Base-by-base conservation (phyloP, 2,329 filamentous ascomycete genomes). In the Ophiostoma sp. region DNA sequence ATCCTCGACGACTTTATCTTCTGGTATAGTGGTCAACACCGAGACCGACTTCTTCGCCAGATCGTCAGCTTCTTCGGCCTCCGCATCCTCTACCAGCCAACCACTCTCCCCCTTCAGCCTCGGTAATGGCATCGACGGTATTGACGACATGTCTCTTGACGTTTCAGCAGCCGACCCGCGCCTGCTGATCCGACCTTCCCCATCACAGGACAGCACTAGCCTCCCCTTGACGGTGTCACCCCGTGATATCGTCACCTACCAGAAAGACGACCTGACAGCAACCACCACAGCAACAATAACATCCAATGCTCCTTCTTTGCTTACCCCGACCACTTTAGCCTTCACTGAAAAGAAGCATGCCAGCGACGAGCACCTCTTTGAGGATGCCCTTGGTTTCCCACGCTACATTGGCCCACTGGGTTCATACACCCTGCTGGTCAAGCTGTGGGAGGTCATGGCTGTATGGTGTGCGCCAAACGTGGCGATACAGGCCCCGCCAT, bases 341-440 rank as follows among this genome's bases (percentile, higher is more conserved):
- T 38, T 12, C 11, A 7, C 49, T 27, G 42, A 16, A 47, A 62
- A 40, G 70, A 69, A 69, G 65, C 65, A 45, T 1, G 45, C 42
- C 4, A 5, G 44, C 45, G 70, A 68, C 18, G 70, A 70, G 63
- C 62, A 7, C 6, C 63, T 72, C 6, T 72, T 70, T 27, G 70
- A 71, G 16, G 70, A 72, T 47, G 44, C 65, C 3, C 66, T 70
- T 55, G 71, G 71, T 5, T 40, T 60, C 8, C 67, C 71, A 9
- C 71, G 71, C 4, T 70, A 70, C 58, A 70, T 72, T 41, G 72
- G 72, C 12, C 69, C 71, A 5, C 64, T 68, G 3, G 70, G 72
- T 7, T 71, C 72, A 18, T 71, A 72, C 40, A 64, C 69, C 38
- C 65, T 73, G 62, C 67, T 73, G 11, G 69, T 60, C 40, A 65